phyloP scores from a whole-genome alignment of 2,329 filamentous ascomycete species.

The Penicillium sp. region DNA sequence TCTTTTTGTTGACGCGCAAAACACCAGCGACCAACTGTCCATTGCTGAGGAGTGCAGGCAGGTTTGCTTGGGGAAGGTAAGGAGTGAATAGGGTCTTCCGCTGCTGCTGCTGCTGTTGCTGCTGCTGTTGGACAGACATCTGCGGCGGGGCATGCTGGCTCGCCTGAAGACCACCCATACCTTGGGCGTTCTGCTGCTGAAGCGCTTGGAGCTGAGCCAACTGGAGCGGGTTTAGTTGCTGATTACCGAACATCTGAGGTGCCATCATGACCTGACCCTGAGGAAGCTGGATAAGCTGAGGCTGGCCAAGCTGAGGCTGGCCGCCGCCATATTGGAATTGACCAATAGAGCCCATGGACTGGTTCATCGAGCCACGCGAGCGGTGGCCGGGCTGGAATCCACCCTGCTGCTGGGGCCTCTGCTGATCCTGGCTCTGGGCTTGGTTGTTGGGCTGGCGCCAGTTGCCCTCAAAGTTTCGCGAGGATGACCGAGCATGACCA shows the following conservation, averaged over 20 bases:
- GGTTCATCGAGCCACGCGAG: constrained; percentile 71
- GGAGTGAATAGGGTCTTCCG: constrained; percentile 97
- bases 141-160: constrained; percentile 64
- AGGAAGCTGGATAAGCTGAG: constrained; percentile 76
- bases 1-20: constrained; percentile 98
- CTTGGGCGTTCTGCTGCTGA: constrained; percentile 76
- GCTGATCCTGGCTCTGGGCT: constrained; percentile 40
- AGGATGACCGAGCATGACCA: constrained; percentile 71
- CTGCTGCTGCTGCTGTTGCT: constrained; percentile 75
- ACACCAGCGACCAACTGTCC: constrained; percentile 94
- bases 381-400: constrained; percentile 91
- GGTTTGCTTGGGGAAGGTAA: constrained; percentile 85
- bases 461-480: constrained; percentile 94
- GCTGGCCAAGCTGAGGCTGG: constrained; percentile 53
- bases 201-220: constrained; percentile 84
- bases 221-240: constrained; percentile 79
- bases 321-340: constrained; percentile 64
- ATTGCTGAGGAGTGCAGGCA: constrained; percentile 80
- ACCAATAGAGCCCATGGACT: constrained; percentile 73
- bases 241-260: constrained; percentile 71
- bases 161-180: constrained; percentile 56
- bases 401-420: constrained; percentile 57
- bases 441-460: constrained; percentile 74
- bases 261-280: constrained; percentile 76
- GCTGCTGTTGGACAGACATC: constrained; percentile 49